Percentiles rank a stretch among this genome's conserved stretches.
Conservation (phyloP, 306 rosid species). For the Senna tora region DNA sequence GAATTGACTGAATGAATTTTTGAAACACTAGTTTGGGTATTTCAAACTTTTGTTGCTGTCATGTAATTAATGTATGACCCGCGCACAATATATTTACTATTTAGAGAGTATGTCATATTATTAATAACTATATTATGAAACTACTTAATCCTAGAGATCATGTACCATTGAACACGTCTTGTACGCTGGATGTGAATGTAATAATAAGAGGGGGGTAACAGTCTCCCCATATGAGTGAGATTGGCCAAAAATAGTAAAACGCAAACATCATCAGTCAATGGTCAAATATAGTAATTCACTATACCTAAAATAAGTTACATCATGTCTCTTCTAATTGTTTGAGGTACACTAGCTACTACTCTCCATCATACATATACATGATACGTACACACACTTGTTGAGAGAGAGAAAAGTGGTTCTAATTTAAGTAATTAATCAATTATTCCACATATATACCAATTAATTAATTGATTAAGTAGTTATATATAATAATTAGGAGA, state of each 20-base stretch:
- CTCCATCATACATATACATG: neutral
- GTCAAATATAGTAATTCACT: neutral
- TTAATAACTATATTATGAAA: too few relatives aligned
- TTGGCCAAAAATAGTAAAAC: conserved; percentile 36
- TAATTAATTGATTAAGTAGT: conserved; percentile 12
- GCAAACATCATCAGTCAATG: conserved; percentile 37
- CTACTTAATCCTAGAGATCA: conserved; percentile 1
- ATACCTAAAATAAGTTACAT: conserved; percentile 1
- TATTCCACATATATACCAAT: neutral
- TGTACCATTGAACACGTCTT: conserved; percentile 36
- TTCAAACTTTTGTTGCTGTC: conserved; percentile 21
- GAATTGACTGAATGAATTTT: neutral
- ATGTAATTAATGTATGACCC: conserved; percentile 4
- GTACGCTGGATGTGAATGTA: too few relatives aligned
- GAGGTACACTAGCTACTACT: conserved; percentile 36
- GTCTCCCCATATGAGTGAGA: conserved; percentile 36
- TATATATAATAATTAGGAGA: conserved; percentile 5
- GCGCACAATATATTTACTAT: neutral
- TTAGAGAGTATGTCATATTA: too few relatives aligned
- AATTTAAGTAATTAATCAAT: neutral
- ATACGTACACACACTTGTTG: conserved; percentile 1
- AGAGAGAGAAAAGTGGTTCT: conserved; percentile 32
- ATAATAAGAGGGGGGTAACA: too few relatives aligned
- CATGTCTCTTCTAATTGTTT: conserved; percentile 52
- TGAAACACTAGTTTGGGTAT: conserved; percentile 4